phyloP scores from a whole-genome alignment of 495 filamentous ascomycete genomes.

The Pyrenopolyporus hunteri region DNA sequence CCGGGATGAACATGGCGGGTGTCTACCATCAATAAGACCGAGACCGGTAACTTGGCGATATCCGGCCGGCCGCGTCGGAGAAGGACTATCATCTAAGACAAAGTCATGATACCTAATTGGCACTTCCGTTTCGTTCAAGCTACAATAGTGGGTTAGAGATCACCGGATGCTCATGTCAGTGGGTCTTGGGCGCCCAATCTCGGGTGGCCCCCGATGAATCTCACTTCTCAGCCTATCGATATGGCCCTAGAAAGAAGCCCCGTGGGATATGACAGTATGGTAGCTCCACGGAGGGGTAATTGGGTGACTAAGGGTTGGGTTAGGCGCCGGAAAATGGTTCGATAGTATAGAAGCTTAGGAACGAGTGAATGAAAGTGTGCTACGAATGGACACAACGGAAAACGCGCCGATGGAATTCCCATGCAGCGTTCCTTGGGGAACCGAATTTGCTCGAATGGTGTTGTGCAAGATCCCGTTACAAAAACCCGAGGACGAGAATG shows the following conservation, averaged over 20 bases:
- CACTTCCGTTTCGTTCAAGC: constrained; percentile 4
- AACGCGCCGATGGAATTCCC: background rate
- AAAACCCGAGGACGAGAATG: too few relatives aligned
- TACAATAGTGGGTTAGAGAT: background rate
- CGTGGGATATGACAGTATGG: constrained; percentile 9
- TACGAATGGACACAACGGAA: background rate
- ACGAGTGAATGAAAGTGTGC: background rate
- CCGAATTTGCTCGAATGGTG: background rate
- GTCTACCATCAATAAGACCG: constrained; percentile 9
- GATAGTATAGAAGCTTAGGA: background rate
- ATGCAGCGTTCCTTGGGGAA: background rate
- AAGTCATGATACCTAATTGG: too few relatives aligned
- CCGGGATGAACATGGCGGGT: constrained; percentile 17
- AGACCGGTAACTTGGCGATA: constrained; percentile 9
- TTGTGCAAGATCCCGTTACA: background rate
- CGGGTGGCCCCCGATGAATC: constrained; percentile 21
- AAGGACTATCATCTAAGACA: too few relatives aligned
- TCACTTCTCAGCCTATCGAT: constrained; percentile 17
- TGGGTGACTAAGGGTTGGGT: background rate
- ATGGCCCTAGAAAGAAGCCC: constrained; percentile 10
- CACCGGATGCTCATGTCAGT: constrained; percentile 13
- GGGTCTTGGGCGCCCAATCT: constrained; percentile 17
- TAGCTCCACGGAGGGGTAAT: background rate
- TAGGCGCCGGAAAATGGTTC: background rate
- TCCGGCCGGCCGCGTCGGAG: too few relatives aligned